Conservation (phyloP, 371 early-diverging fungal species). For the Apophysomyces variabilis region DNA sequence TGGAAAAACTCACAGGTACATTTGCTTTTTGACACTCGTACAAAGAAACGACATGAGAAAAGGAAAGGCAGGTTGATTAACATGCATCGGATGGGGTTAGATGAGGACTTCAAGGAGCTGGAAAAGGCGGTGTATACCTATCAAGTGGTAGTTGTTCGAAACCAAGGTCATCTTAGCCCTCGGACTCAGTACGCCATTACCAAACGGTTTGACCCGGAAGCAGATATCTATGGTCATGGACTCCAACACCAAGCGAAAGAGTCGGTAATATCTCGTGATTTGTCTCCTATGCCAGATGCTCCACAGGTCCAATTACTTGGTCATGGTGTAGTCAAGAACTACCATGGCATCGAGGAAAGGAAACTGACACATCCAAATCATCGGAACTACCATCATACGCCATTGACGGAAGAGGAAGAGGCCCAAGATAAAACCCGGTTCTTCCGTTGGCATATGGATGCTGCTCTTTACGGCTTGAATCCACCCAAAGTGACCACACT, state of each 20-base stretch:
- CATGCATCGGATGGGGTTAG: slow-evolving; percentile 16
- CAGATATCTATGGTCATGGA: slow-evolving; percentile 54
- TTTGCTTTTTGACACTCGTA: too few species aligned
- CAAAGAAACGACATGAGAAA: too few species aligned
- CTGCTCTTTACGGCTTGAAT: slow-evolving; percentile 50
- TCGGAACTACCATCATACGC: slow-evolving; percentile 42
- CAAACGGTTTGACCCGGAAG: slow-evolving; percentile 52
- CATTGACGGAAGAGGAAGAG: slow-evolving; percentile 43
- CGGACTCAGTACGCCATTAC: slow-evolving; percentile 47
- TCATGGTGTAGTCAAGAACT: slow-evolving; percentile 43
- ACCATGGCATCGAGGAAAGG: slow-evolving; percentile 49
- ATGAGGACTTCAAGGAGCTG: slow-evolving; percentile 46
- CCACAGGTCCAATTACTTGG: slow-evolving; percentile 56
- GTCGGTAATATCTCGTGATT: slow-evolving; percentile 50
- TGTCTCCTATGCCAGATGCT: slow-evolving; percentile 45
- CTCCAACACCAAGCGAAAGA: slow-evolving; percentile 41
- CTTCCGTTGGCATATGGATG: slow-evolving; percentile 61
- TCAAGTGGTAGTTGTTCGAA: slow-evolving; percentile 49
- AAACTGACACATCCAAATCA: slow-evolving; percentile 50
- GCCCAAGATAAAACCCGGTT: slow-evolving; percentile 49
- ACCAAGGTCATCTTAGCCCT: slow-evolving; percentile 46
- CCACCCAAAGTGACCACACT: slow-evolving; percentile 54
- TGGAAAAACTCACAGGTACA: slow-evolving; percentile 48
- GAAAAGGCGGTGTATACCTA: slow-evolving; percentile 51
- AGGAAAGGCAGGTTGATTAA: too few species aligned